Base-by-base conservation (phyloP, 2,329 filamentous ascomycete genomes). In the Scorias spongiosa region DNA sequence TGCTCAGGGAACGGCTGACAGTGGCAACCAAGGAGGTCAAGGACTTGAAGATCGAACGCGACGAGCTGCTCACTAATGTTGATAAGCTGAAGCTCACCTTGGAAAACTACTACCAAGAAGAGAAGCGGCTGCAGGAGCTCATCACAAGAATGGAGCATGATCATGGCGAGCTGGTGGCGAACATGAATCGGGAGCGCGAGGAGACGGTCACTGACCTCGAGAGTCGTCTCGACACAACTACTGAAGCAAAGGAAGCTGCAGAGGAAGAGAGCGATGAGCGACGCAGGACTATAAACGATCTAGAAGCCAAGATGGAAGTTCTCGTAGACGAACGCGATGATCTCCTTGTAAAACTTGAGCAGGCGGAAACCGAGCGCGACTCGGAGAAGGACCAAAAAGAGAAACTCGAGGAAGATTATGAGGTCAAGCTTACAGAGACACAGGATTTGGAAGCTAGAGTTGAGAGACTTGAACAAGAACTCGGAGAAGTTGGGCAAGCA, bases 91-190 rank as follows among this genome's bases (percentile, higher is more conserved):
- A 57, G 8, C 48, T 54, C 12, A 60, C 62, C 9, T 50, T 70
- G 29, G 56, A 65, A 11, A 54, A 54, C 10, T 69, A 66, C 48
- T 60, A 58, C 28, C 46, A 49, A 9, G 64, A 69, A 29, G 59
- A 67, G 41, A 51, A 57, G 17, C 54, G 56, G 11, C 52, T 67
- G 30, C 59, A 61, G 4, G 46, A 50, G 14, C 58, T 66, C 7
- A 61, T 68, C 34, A 57, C 52, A 2, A 52, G 51, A 3, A 62
- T 67, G 47, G 66, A 70, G 48, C 47, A 58, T 10, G 59, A 66
- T 28, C 63, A 68, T 44, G 48, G 52, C 4, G 51, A 53, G 1
- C 53, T 53, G 14, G 56, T 70, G 11, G 52, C 48, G 2, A 55
- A 61, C 38, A 61, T 69, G 55, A 60, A 66, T 43, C 46, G 56